These are phyloP conservation scores for Ambrosiella beaveri DNA, from an alignment of 2,329 filamentous ascomycete genomes.

Conservation along the genomic window DNA sequence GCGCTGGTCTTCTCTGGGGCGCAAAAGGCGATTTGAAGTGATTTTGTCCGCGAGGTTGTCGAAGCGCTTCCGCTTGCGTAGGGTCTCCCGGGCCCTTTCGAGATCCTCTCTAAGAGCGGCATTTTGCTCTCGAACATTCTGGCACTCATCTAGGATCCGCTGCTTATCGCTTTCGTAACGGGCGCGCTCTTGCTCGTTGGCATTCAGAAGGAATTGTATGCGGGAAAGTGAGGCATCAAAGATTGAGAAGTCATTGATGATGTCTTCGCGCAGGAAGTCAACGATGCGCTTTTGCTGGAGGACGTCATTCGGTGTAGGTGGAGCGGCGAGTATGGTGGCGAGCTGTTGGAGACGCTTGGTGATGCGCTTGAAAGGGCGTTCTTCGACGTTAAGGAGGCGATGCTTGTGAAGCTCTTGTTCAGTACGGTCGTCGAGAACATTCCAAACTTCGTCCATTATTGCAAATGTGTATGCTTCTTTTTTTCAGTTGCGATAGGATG, in stretches of 20 bases:
- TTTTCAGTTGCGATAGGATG: not conserved
- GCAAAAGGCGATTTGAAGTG: conserved; percentile 60
- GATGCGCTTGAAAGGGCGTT: conserved; percentile 79
- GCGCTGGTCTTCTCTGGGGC: conserved; percentile 69
- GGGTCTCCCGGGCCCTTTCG: conserved; percentile 55
- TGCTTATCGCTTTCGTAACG: conserved; percentile 69
- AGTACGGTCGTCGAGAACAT: conserved; percentile 54
- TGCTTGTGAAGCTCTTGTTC: conserved; percentile 75
- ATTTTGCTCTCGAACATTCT: conserved; percentile 61
- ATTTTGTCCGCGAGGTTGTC: conserved; percentile 81
- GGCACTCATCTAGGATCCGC: conserved; percentile 61
- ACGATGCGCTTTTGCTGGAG: conserved; percentile 28
- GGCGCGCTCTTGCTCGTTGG: conserved; percentile 67
- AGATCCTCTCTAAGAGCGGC: conserved; percentile 54
- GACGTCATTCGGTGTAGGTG: conserved; percentile 39
- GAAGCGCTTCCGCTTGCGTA: conserved; percentile 67
- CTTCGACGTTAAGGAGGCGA: conserved; percentile 76
- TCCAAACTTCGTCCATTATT: conserved; percentile 33
- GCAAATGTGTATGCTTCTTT: not conserved
- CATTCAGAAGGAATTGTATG: conserved; percentile 69
- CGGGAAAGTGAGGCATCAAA: conserved; percentile 76
- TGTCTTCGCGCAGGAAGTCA: conserved; percentile 61
- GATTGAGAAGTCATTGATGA: conserved; percentile 72
- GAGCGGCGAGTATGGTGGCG: conserved; percentile 37
- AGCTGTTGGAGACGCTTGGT: conserved; percentile 52